A percentile compares a stretch with the other conserved stretches of the same genome.
Conservation (phyloP, 768 basidiomycete genomes). For the Crepidotus variabilis region DNA sequence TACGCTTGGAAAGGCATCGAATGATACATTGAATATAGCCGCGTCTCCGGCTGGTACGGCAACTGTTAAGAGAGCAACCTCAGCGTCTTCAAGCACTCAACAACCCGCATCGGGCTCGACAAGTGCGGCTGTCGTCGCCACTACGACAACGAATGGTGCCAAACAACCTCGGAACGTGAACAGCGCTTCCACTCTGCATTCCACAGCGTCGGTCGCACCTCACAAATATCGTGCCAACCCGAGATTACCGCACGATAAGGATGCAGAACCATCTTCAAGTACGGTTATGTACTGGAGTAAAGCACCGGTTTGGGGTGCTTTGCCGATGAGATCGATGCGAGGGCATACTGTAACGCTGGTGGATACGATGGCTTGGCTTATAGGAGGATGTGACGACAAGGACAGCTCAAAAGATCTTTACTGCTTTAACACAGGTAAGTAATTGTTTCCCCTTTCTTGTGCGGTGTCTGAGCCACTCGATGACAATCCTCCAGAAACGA, state of each 20-base stretch:
- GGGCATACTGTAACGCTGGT: conserved; percentile 84
- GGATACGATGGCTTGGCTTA: conserved; percentile 79
- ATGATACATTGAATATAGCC: conserved; percentile 14
- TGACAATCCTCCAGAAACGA: conserved; percentile 62
- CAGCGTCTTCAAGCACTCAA: conserved; percentile 13
- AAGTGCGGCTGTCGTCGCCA: not conserved
- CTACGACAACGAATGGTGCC: conserved; percentile 7
- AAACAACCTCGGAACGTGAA: conserved; percentile 6
- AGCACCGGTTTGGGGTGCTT: conserved; percentile 70
- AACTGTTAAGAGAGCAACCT: conserved; percentile 17
- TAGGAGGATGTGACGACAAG: conserved; percentile 86
- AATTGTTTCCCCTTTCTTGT: conserved; percentile 1
- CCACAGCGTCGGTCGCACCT: conserved; percentile 2
- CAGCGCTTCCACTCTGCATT: conserved; percentile 2
- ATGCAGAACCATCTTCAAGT: conserved; percentile 58
- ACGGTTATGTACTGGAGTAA: conserved; percentile 85
- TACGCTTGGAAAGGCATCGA: conserved; percentile 27
- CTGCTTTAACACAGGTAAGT: conserved; percentile 78
- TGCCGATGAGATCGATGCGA: conserved; percentile 68
- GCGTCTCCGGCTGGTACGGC: conserved; percentile 14
- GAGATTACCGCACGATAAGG: conserved; percentile 56
- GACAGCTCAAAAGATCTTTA: conserved; percentile 73
- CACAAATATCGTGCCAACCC: conserved; percentile 34
- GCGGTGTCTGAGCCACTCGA: not conserved
- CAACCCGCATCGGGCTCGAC: not conserved